These are phyloP conservation scores for Kokia cookei DNA, from an alignment of 441 rosid genomes.

Conservation along the genomic window DNA sequence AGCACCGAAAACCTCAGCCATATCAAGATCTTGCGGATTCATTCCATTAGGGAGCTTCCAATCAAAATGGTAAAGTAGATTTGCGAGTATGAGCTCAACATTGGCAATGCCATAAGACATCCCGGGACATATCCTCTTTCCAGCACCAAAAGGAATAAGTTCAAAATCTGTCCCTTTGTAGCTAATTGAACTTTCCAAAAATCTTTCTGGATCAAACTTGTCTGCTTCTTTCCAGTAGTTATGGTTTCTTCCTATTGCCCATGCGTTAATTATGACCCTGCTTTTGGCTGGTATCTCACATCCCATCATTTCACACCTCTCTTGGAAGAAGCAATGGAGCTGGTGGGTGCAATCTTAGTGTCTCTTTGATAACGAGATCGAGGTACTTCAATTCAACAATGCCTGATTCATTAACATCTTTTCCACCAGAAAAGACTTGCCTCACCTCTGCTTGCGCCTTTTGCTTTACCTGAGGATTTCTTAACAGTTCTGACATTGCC, in stretches of 20 bases:
- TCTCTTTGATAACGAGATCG: conserved; percentile 19
- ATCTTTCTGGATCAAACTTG: conserved; percentile 17
- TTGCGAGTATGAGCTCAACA: conserved; percentile 20
- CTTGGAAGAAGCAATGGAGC: conserved; percentile 11
- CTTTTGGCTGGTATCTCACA: conserved; percentile 10
- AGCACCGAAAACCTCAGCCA: conserved; percentile 9
- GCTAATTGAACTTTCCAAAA: conserved; percentile 10
- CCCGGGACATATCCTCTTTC: conserved; percentile 29
- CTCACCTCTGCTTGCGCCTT: conserved; percentile 19
- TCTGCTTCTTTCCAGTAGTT: conserved; percentile 17
- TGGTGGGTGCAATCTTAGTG: conserved; percentile 9
- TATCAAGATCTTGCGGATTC: conserved; percentile 14
- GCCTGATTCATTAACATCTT: conserved; percentile 7
- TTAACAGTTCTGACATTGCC: conserved; percentile 24
- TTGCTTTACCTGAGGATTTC: conserved; percentile 14
- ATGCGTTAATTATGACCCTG: conserved; percentile 17
- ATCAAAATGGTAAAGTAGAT: conserved; percentile 25
- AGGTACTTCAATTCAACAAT: conserved; percentile 14
- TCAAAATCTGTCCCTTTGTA: conserved; percentile 23
- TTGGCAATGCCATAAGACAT: conserved; percentile 11
- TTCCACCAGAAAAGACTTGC: conserved; percentile 6
- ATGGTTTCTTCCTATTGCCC: conserved; percentile 13
- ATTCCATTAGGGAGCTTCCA: conserved; percentile 23
- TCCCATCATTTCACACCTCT: conserved; percentile 8
- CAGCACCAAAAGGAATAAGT: conserved; percentile 21